Evolutionary conservation across 1,284 basidiomycete species (phyloP).

Genomic region (Neonothopanus nambi): DNA sequence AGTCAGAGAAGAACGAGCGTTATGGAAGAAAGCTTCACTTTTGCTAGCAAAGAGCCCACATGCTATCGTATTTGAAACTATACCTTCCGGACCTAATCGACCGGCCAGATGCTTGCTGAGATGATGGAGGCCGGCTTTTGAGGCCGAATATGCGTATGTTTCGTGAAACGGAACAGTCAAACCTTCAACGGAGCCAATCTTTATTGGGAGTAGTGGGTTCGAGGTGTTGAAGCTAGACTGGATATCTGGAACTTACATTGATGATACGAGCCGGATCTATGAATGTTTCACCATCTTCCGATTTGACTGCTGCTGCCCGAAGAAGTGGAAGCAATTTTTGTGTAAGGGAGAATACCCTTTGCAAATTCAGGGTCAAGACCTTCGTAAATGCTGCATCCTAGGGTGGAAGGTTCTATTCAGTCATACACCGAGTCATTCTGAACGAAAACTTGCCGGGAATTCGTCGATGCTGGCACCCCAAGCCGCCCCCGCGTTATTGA

Average conservation of each 20-base stretch:
- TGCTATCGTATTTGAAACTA: conserved; percentile 71
- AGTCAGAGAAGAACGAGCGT: not conserved
- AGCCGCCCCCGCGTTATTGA: conserved; percentile 71
- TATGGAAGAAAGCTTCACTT: conserved; percentile 37
- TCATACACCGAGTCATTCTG: not conserved
- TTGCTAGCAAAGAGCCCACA: conserved; percentile 55
- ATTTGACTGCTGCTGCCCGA: conserved; percentile 49
- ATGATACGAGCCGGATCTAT: conserved; percentile 61
- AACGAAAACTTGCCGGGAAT: conserved; percentile 44
- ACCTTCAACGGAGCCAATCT: conserved; percentile 71
- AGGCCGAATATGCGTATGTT: conserved; percentile 71
- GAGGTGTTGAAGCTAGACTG: not conserved
- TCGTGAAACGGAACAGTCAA: conserved; percentile 53
- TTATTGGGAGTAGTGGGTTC: not conserved
- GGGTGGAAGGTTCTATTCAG: conserved; percentile 9
- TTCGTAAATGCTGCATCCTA: conserved; percentile 59
- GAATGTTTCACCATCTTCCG: conserved; percentile 36
- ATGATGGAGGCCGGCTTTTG: conserved; percentile 65
- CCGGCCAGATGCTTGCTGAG: conserved; percentile 63
- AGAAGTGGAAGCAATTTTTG: conserved; percentile 68
- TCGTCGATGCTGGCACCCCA: conserved; percentile 62
- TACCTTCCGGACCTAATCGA: conserved; percentile 58
- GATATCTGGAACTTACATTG: conserved; percentile 44
- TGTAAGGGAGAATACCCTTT: conserved; percentile 70
- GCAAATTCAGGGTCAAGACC: conserved; percentile 65